These are phyloP conservation scores for Populus tremula DNA, from an alignment of 345 rosid species.

Conservation along the genomic window DNA sequence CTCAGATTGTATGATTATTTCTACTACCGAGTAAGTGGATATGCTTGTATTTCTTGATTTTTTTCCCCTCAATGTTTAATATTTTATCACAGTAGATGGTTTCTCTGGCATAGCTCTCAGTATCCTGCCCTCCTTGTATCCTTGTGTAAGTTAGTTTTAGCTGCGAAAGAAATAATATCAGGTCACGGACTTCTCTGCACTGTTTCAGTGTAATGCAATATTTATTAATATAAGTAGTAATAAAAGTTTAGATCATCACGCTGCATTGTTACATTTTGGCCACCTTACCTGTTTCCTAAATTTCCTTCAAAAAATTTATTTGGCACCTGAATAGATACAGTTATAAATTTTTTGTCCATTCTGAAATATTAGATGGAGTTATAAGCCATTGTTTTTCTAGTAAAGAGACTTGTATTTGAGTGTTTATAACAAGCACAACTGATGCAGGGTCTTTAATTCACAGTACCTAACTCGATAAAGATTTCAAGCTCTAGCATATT, in stretches of 20 bases:
- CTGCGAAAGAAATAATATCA: neutral
- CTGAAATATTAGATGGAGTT: neutral
- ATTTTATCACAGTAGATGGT: neutral
- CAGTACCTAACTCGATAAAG: neutral
- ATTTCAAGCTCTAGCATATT: neutral
- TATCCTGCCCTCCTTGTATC: neutral
- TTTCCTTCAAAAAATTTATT: neutral
- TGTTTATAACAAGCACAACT: neutral
- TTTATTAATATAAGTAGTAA: neutral
- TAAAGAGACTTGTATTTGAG: neutral
- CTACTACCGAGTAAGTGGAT: conserved; percentile 78
- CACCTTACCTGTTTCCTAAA: neutral
- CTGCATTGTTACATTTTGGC: neutral
- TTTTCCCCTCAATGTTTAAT: neutral
- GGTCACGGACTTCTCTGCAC: neutral
- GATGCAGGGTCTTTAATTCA: neutral
- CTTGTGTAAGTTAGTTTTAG: neutral
- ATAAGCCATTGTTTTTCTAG: neutral
- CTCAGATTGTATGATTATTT: conserved; percentile 97
- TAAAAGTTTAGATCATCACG: neutral
- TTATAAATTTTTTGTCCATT: neutral
- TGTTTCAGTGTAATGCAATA: neutral
- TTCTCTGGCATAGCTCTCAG: neutral
- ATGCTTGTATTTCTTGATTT: conserved; percentile 5
- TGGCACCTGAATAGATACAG: neutral